These are phyloP conservation scores for Cladosporium austrohemisphaericum DNA, from an alignment of 2,329 filamentous ascomycete species.

Conservation along the genomic window DNA sequence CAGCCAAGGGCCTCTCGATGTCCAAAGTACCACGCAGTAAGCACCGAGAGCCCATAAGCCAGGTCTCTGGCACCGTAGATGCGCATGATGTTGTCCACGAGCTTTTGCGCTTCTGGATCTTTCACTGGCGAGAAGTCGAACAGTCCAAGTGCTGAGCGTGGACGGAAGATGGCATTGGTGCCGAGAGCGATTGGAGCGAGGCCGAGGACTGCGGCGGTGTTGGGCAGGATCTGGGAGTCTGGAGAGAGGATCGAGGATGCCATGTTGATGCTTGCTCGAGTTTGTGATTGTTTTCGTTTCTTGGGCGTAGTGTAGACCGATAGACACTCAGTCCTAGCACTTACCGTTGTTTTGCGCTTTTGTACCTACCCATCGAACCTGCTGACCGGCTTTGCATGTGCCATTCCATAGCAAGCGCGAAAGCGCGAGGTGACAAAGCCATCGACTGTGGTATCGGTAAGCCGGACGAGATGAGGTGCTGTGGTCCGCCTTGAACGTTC, in stretches of 20 bases:
- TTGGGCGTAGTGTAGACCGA: no score
- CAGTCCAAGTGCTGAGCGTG: not conserved
- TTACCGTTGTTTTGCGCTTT: no score
- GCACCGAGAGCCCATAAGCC: slow-evolving; percentile 6
- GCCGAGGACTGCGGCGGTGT: slow-evolving; percentile 7
- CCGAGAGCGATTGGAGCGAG: slow-evolving; percentile 4
- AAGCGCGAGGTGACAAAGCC: no score
- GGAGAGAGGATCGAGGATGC: not conserved
- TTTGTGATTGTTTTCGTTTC: no score
- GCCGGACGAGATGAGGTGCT: no score
- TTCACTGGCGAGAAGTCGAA: not conserved
- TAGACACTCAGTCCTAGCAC: no score
- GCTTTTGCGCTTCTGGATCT: not conserved
- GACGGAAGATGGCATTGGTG: slow-evolving; percentile 7
- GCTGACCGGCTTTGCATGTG: no score
- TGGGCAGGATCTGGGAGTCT: not conserved
- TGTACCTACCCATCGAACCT: no score
- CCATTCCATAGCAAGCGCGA: no score
- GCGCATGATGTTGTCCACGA: slow-evolving; percentile 4
- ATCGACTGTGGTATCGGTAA: no score
- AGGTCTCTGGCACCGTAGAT: slow-evolving; percentile 15
- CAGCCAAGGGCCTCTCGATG: slow-evolving; percentile 11
- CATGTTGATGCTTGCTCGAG: no score
- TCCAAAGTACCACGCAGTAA: slow-evolving; percentile 14
- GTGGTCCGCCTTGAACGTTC: no score